These are phyloP conservation scores for Fusarium papillatum DNA, from an alignment of 2,329 filamentous ascomycete species.

Conservation along the genomic window DNA sequence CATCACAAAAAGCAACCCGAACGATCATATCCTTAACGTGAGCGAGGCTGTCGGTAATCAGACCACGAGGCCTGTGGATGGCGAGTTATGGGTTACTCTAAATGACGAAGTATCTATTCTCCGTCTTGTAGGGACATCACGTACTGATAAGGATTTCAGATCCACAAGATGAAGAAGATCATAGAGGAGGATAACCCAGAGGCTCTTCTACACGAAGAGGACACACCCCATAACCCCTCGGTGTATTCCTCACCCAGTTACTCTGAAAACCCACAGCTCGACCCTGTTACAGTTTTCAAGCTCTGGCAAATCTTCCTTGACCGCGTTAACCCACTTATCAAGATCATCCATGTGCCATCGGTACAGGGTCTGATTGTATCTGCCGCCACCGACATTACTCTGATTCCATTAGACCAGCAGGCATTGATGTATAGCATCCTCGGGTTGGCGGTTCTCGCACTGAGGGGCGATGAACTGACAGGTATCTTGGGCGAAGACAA, in stretches of 20 bases:
- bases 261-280: not conserved
- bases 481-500: not conserved
- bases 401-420: not conserved
- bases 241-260: not conserved
- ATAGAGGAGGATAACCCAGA: constrained; percentile 2
- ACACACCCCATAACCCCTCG: not conserved
- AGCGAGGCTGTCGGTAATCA: not conserved
- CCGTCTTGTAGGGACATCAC: not conserved
- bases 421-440: not conserved
- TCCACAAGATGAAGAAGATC: not conserved
- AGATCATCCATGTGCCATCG: not conserved
- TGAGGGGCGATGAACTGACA: not conserved
- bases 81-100: not conserved
- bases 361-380: not conserved
- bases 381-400: not conserved
- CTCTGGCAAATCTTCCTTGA: not conserved
- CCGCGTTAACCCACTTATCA: not conserved
- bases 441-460: not conserved
- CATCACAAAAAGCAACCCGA: not conserved
- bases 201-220: not conserved
- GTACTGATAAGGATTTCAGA: not conserved
- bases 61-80: not conserved
- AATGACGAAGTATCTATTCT: not conserved
- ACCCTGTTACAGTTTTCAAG: not conserved
- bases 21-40: not conserved